A percentile compares a stretch with the other conserved stretches of the same genome.
Conservation (phyloP, 345 rosid genomes). For the Eucalyptus curtisii region DNA sequence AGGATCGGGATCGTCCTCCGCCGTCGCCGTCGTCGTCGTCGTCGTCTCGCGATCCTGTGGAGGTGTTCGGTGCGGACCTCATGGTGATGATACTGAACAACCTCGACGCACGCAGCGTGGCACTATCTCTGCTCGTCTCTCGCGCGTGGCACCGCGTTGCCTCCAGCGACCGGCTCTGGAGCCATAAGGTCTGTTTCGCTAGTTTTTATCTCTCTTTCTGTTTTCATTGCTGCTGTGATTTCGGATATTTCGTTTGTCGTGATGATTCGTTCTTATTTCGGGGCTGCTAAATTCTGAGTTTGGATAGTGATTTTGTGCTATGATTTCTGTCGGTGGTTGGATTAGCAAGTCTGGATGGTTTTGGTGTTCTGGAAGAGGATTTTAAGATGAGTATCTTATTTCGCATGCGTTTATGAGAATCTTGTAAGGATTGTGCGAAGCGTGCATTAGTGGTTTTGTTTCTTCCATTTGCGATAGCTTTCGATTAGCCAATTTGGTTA, state of each 20-base stretch:
- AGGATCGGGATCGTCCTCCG: neutral
- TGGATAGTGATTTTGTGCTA: neutral
- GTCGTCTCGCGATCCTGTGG: conserved; percentile 21
- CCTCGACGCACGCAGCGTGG: conserved; percentile 65
- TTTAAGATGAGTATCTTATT: neutral
- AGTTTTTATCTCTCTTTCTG: neutral
- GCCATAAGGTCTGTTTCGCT: conserved; percentile 18
- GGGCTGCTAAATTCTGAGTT: neutral
- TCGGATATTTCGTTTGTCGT: neutral
- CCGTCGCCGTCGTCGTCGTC: neutral
- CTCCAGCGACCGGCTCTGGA: conserved; percentile 41
- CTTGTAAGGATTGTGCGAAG: neutral
- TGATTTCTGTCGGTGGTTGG: neutral
- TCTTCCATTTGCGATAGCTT: neutral
- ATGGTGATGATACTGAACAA: conserved; percentile 36
- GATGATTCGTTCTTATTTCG: neutral
- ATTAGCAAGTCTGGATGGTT: neutral
- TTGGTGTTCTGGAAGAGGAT: neutral
- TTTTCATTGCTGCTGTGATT: neutral
- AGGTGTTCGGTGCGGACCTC: conserved; percentile 39
- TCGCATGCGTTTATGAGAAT: neutral
- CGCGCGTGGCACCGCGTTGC: conserved; percentile 44
- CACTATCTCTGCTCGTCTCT: conserved; percentile 38
- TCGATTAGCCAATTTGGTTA: neutral
- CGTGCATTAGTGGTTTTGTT: neutral